Evolutionary conservation across 2,329 filamentous ascomycete genomes (phyloP).

Genomic region (Sclerotinia borealis): DNA sequence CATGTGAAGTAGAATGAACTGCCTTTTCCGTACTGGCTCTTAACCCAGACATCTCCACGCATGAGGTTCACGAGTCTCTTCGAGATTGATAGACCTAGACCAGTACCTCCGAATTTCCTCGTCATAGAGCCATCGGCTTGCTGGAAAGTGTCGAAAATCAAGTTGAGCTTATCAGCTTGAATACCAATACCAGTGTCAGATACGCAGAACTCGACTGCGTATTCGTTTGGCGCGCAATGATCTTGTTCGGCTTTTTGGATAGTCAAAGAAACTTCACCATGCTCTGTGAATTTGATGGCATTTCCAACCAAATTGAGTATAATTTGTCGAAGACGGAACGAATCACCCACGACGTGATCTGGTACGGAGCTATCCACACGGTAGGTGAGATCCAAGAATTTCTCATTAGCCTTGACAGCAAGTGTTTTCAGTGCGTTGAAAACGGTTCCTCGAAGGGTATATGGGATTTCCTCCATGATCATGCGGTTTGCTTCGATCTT

Average conservation of each 20-base stretch:
- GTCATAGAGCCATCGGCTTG: slow-evolving; percentile 97
- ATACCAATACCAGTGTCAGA: slow-evolving; percentile 97
- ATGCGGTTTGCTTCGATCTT: slow-evolving; percentile 94
- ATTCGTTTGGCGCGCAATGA: slow-evolving; percentile 65
- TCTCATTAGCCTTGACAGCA: slow-evolving; percentile 96
- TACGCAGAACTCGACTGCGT: slow-evolving; percentile 92
- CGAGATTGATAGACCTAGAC: slow-evolving; percentile 88
- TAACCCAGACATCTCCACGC: slow-evolving; percentile 95
- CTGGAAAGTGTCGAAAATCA: slow-evolving; percentile 99
- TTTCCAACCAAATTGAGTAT: slow-evolving; percentile 97
- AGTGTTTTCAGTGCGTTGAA: slow-evolving; percentile 97
- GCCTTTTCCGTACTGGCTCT: slow-evolving; percentile 83
- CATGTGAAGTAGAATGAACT: slow-evolving; percentile 97
- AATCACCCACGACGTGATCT: slow-evolving; percentile 92
- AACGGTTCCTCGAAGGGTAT: slow-evolving; percentile 86
- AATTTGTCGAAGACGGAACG: slow-evolving; percentile 92
- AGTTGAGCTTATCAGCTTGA: slow-evolving; percentile 85
- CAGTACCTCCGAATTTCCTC: slow-evolving; percentile 90
- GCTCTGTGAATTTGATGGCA: slow-evolving; percentile 97
- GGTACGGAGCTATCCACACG: slow-evolving; percentile 89
- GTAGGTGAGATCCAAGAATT: slow-evolving; percentile 87
- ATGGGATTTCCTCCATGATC: slow-evolving; percentile 97
- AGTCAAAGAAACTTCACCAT: slow-evolving; percentile 92
- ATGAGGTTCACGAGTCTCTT: slow-evolving; percentile 92
- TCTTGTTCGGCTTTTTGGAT: slow-evolving; percentile 67